Evolutionary conservation across 331 rosid species (phyloP), one percentile per base, ranked within the genome.

Genomic region (Malus hybrid): DNA sequence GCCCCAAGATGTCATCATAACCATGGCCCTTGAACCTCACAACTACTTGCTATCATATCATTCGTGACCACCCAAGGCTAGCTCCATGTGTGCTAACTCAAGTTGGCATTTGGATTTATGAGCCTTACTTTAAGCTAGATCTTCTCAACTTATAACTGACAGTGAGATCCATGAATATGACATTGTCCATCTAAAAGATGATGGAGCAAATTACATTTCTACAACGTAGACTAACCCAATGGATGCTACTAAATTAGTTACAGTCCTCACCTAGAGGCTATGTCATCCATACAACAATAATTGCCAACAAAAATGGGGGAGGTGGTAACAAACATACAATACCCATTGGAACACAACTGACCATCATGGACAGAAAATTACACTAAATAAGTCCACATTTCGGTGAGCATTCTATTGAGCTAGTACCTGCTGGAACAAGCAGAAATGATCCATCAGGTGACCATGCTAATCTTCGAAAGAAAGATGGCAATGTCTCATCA

Each of bases 371-470:
- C 36, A 56, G 50, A 24, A 5, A 5, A 32, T 36, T 42, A 77
- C 70, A 29, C 70, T 61, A 55, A 12, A 72, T 10, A 52, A 31
- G n/a, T 27, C 36, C 63, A 42, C 67, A 68, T 59, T 55, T 70
- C 24, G 5, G 34, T 32, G 14, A 64, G 69, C 46, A 64, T 32
- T 73, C 20, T 59, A 68, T 59, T 62, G 34, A 73, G 73, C 80
- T 56, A 50, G 67, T 87, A 93, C 98, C 98, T 87, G 98, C 96
- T 72, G 98, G 98, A 72, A 89, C 96, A 59, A 93, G 85, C 79
- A 93, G 79, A 86, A 93, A 91, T 28, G 87, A 91, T 69, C 98
- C 98, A 82, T 93, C 98, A 64, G 98, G 97, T 83, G 98, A 93
- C 98, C 98, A 93, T 34, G 97, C 85, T 80, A 87, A 80, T 85